phyloP scores from a whole-genome alignment of 768 basidiomycete genomes.

The Rubroboletus satanas region DNA sequence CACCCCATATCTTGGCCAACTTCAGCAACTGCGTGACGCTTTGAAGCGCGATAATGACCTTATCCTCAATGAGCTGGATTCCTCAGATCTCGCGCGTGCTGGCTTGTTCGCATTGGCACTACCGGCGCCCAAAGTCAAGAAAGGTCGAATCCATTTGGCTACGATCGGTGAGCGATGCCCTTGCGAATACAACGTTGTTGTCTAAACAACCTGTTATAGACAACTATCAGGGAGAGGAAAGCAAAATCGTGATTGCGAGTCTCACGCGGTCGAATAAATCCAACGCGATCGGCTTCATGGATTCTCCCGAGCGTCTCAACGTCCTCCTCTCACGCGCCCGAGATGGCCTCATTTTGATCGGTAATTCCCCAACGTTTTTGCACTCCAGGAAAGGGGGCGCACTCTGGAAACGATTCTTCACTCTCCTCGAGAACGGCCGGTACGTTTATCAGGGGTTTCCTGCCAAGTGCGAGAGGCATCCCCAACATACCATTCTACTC shows the following conservation, averaged over 20 bases:
- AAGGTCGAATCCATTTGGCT: conserved; percentile 47
- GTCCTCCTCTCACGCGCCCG: conserved; percentile 68
- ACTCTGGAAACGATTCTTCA: conserved; percentile 15
- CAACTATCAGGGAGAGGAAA: conserved; percentile 75
- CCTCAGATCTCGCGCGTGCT: conserved; percentile 52
- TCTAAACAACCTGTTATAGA: conserved; percentile 36
- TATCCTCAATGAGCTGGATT: conserved; percentile 59
- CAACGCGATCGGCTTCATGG: conserved; percentile 68
- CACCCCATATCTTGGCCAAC: conserved; percentile 67
- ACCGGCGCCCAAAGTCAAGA: conserved; percentile 36
- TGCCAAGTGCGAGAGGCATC: conserved; percentile 52
- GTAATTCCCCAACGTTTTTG: conserved; percentile 57
- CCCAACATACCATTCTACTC: conserved; percentile 37
- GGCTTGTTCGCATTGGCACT: conserved; percentile 40
- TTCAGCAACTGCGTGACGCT: conserved; percentile 43
- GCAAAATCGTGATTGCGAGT: conserved; percentile 59
- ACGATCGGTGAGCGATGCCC: conserved; percentile 51
- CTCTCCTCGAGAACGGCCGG: conserved; percentile 7
- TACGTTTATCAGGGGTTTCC: conserved; percentile 41
- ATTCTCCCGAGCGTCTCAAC: conserved; percentile 61
- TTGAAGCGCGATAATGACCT: conserved; percentile 49
- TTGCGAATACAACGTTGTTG: neutral
- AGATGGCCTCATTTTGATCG: conserved; percentile 60
- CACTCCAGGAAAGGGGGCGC: conserved; percentile 12
- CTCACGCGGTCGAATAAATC: conserved; percentile 56